phyloP scores from a whole-genome alignment of 345 rosid genomes.

The Sisymbrium altissimum region DNA sequence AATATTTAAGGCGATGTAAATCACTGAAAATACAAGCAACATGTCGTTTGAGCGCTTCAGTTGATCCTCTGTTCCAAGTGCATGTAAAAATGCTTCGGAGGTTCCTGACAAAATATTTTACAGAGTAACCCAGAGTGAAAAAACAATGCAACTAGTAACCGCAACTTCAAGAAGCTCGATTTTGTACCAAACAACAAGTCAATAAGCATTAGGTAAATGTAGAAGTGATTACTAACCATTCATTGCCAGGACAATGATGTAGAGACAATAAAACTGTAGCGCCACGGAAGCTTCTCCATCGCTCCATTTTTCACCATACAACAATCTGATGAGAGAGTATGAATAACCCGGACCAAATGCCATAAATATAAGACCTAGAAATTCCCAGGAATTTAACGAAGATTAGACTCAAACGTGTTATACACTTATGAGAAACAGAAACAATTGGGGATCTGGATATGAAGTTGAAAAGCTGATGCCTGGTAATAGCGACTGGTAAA shows the following conservation, averaged over 20 bases:
- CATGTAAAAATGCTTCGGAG: conserved; percentile 94
- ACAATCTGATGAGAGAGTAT: conserved; percentile 79
- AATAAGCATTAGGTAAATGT: not conserved
- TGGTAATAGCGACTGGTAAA: not conserved
- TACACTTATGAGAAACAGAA: not conserved
- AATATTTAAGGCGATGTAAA: conserved; percentile 58
- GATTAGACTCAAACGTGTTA: not conserved
- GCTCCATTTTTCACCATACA: conserved; percentile 93
- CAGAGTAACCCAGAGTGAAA: not conserved
- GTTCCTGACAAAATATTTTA: conserved; percentile 54
- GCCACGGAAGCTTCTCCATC: conserved; percentile 90
- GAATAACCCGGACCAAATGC: conserved; percentile 98
- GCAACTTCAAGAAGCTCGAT: not conserved
- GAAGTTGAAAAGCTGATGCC: conserved; percentile 11
- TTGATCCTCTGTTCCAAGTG: conserved; percentile 77
- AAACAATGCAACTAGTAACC: not conserved
- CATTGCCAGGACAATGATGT: conserved; percentile 75
- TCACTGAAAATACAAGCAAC: conserved; percentile 67
- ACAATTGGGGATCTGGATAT: not conserved
- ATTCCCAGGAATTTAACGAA: not conserved
- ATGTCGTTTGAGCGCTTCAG: conserved; percentile 74
- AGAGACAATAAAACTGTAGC: conserved; percentile 77
- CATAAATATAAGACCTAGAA: conserved; percentile 68
- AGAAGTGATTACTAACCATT: conserved; percentile 51
- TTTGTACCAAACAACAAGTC: not conserved